Base-by-base conservation (phyloP, 169 alveolate species). In the Besnoitia besnoiti region DNA sequence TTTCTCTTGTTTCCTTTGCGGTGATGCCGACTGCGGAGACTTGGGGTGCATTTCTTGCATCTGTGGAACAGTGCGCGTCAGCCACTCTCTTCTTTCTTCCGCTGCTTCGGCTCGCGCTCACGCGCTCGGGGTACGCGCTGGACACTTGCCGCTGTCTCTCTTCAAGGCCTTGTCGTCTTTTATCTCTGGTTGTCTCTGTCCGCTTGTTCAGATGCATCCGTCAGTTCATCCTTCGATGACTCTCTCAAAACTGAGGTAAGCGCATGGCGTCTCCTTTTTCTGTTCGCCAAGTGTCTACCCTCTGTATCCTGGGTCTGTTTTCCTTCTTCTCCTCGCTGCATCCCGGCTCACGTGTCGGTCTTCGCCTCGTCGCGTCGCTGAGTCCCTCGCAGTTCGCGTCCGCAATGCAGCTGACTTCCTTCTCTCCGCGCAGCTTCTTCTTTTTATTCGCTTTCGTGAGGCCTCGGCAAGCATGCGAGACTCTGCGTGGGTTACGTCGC, bases 241-340 rank as follows among this genome's bases (percentile, higher is more conserved):
- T 24, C 94, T 90, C 90, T 90, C 93, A 14, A 90, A 90, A 39
- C 82, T 90, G 40, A 24, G 93, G 93, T 90, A 90, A 19, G 67
- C 16, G 12, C 67, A 3, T 55, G n/a, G 37, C 33, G 24, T 16
- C 33, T n/a, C 27, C 49, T 75, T 24, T 39, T 16, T 75, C 33
- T 39, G 24, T 75, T 75, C 49, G 24, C 33, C 85, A 33, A 16
- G 24, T 75, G 37, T 75, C 49, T n/a, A 42, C 51, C 67, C 67
- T 55, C 30, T n/a, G 67, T 5, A 10, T 55, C 67, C 30, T 55
- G 67, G 33, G 24, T 55, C 67, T 3, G 67, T 19, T 55, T 55
- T 16, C 3, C 27, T 55, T 16, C 67, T 55, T 55, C 30, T n/a
- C 7, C 27, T 5, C 30, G 7, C 1, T 55, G n/a, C n/a, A n/a